Evolutionary conservation across 1,139 yeast genomes (phyloP).

Genomic region (Candida mesenterica): DNA sequence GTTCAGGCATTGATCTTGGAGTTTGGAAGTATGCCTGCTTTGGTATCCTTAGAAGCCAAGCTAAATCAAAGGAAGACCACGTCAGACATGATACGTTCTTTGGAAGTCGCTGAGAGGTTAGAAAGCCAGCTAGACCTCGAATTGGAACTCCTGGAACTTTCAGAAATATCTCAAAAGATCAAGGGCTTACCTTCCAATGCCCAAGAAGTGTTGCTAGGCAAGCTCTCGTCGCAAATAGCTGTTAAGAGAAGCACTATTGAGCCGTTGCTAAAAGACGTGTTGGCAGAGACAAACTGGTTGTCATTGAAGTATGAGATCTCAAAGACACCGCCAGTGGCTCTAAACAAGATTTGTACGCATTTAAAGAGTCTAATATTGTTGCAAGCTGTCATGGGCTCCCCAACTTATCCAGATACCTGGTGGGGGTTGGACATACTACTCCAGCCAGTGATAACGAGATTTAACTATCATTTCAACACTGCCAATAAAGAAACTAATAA

Average conservation of each 20-base stretch:
- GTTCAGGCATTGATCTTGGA: conserved; percentile 11
- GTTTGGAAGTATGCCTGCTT: conserved; percentile 15
- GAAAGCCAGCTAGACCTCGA: conserved; percentile 6
- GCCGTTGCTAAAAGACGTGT: conserved; percentile 3
- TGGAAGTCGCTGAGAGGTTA: conserved; percentile 8
- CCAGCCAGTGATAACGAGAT: conserved; percentile 57
- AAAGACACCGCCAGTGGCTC: conserved; percentile 1
- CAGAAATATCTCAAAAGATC: conserved; percentile 4
- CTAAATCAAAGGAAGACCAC: conserved; percentile 3
- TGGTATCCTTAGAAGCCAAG: conserved; percentile 14
- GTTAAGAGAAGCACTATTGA: conserved; percentile 5
- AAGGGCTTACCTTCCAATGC: conserved; percentile 7
- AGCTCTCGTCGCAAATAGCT: conserved; percentile 2
- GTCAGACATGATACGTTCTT: conserved; percentile 4
- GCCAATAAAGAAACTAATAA: conserved; percentile 59
- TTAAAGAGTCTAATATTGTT: conserved; percentile 30
- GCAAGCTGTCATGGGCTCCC: conserved; percentile 33
- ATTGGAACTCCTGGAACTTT: conserved; percentile 2
- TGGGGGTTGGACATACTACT: conserved; percentile 61
- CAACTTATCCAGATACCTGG: conserved; percentile 46
- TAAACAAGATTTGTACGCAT: conserved; percentile 2
- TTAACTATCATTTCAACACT: conserved; percentile 71
- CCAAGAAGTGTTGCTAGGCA: neutral
- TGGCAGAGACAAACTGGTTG: conserved; percentile 10
- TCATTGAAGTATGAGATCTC: conserved; percentile 7